A percentile compares a stretch with the other conserved stretches of the same genome.
phyloP scores from a whole-genome alignment of 73 alveolate species.

The Blepharisma stoltei region DNA sequence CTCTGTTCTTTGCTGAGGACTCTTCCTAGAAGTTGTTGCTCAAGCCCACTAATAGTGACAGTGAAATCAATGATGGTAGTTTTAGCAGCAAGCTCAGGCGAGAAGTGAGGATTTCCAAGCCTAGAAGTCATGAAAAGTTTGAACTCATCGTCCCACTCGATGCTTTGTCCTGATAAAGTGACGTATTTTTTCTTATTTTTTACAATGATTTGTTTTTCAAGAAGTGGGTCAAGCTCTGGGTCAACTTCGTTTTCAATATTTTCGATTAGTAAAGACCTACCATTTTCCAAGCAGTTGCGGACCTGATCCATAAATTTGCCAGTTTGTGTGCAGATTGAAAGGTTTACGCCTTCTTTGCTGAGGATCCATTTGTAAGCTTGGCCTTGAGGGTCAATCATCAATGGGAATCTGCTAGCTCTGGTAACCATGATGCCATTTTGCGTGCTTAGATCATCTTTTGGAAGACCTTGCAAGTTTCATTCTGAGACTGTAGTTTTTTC shows the following conservation, averaged over 20 bases:
- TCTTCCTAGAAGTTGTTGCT: conserved; percentile 84
- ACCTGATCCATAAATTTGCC: conserved; percentile 27
- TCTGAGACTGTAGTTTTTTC: conserved; percentile 99
- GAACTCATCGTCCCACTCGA: conserved; percentile 92
- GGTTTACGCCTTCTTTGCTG: neutral
- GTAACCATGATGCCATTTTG: conserved; percentile 99
- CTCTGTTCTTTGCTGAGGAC: conserved; percentile 89
- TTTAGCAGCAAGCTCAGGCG: conserved; percentile 99
- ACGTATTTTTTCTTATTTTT: conserved; percentile 92
- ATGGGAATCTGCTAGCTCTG: conserved; percentile 96
- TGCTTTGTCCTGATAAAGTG: conserved; percentile 95
- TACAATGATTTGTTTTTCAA: conserved; percentile 95
- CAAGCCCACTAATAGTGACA: conserved; percentile 98
- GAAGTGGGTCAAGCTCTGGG: conserved; percentile 99
- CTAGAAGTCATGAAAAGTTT: conserved; percentile 97
- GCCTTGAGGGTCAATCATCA: conserved; percentile 99
- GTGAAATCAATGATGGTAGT: conserved; percentile 99
- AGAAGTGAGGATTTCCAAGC: conserved; percentile 97
- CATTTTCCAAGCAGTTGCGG: conserved; percentile 62
- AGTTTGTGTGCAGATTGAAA: neutral
- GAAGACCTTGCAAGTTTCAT: conserved; percentile 99
- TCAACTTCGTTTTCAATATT: conserved; percentile 99
- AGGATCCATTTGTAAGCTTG: conserved; percentile 97
- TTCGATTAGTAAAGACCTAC: conserved; percentile 95
- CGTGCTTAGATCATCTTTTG: conserved; percentile 97